phyloP scores from a whole-genome alignment of 179 eudicot species.

The Heliamphora pulchella region DNA sequence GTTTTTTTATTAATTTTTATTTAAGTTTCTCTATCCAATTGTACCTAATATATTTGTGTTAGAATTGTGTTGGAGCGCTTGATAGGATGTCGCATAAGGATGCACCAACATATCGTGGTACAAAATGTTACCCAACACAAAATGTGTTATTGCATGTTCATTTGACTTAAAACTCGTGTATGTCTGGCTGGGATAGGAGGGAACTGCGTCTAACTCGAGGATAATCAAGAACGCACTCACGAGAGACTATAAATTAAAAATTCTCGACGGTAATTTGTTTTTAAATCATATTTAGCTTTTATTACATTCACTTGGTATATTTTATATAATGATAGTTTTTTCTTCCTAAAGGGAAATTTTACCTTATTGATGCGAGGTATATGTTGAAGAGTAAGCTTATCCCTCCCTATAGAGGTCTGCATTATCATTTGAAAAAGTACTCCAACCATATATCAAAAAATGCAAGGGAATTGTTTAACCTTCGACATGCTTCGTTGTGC shows the following conservation, averaged over 20 bases:
- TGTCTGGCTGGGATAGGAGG: not conserved
- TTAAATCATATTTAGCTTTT: too few relatives aligned
- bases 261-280: not conserved
- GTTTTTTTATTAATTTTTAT: not conserved
- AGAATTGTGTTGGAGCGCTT: not conserved
- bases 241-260: not conserved
- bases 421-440: too few relatives aligned
- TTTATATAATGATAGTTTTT: too few relatives aligned
- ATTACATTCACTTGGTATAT: not conserved
- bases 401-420: not conserved
- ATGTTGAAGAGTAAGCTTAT: not conserved
- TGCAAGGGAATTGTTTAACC: not conserved
- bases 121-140: not conserved
- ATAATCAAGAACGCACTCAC: not conserved
- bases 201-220: not conserved
- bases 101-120: not conserved
- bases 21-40: not conserved
- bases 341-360: not conserved
- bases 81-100: not conserved
- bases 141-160: not conserved
- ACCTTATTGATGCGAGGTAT: not conserved
- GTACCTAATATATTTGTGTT: not conserved
- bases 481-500: too few relatives aligned
- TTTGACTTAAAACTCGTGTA: not conserved
- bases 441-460: not conserved